These are phyloP conservation scores for Candida pini DNA, from an alignment of 805 yeast species.

Conservation along the genomic window DNA sequence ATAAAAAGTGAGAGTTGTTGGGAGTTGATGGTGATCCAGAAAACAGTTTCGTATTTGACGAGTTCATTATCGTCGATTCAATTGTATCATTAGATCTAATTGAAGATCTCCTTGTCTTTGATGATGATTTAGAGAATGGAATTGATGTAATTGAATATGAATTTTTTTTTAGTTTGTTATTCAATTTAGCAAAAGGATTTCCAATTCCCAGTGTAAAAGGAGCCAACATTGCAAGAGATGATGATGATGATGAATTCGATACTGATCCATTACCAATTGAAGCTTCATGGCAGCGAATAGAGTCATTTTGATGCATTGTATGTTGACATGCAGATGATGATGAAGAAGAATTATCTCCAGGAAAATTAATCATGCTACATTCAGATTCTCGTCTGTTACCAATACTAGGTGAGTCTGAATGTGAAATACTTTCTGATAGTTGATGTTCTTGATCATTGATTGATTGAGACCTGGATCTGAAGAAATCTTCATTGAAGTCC, in stretches of 20 bases:
- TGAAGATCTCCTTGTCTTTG: constrained; percentile 5
- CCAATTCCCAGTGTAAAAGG: no score
- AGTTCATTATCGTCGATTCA: neutral
- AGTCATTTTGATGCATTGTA: no score
- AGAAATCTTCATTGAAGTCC: constrained; percentile 15
- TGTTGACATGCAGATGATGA: no score
- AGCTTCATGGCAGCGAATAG: no score
- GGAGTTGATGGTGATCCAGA: no score
- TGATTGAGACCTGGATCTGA: constrained; percentile 13
- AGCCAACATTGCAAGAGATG: no score
- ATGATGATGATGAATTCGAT: constrained; percentile 5
- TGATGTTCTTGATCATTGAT: constrained; percentile 2
- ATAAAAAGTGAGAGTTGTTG: no score
- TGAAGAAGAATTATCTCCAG: constrained; percentile 1
- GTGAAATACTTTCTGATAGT: constrained; percentile 5
- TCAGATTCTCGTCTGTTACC: constrained; percentile 6
- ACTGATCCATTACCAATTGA: no score
- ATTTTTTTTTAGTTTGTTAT: constrained; percentile 10
- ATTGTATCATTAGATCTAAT: constrained; percentile 2
- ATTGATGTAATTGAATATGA: constrained; percentile 9
- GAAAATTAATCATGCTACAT: constrained; percentile 6
- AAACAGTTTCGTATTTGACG: no score
- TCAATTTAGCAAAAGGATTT: constrained; percentile 12
- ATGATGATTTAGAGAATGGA: constrained; percentile 5
- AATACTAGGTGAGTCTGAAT: constrained; percentile 6